Conservation (phyloP, 148 eudicot species). For the Rhododendron mucronatum region DNA sequence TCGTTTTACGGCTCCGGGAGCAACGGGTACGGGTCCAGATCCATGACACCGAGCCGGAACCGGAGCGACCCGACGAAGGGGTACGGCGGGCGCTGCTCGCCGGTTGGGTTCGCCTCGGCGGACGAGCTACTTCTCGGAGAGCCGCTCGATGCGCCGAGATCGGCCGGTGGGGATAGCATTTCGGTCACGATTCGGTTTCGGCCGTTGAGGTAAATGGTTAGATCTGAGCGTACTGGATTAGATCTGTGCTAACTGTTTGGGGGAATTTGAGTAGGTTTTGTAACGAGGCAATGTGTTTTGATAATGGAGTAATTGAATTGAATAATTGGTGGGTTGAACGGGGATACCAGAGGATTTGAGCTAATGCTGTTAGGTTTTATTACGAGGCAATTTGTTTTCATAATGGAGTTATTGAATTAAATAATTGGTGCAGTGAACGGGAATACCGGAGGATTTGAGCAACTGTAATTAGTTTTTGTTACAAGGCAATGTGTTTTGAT, state of each 20-base stretch:
- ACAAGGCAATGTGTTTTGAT: slow-evolving; percentile 11
- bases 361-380: not conserved
- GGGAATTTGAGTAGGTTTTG: slow-evolving; percentile 3
- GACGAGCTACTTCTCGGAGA: slow-evolving; percentile 50
- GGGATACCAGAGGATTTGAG: too few species aligned
- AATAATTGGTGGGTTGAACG: not conserved
- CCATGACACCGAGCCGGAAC: slow-evolving; percentile 40
- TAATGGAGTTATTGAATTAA: slow-evolving; percentile 7
- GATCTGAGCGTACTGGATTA: slow-evolving; percentile 28
- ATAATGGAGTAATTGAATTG: not conserved
- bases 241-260: slow-evolving; percentile 17
- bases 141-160: slow-evolving; percentile 47
- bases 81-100: slow-evolving; percentile 34
- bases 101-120: slow-evolving; percentile 45
- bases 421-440: slow-evolving; percentile 49
- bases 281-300: not conserved
- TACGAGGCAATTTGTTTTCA: slow-evolving; percentile 9
- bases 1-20: slow-evolving; percentile 30
- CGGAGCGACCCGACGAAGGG: slow-evolving; percentile 29
- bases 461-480: slow-evolving; percentile 6
- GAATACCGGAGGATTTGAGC: slow-evolving; percentile 44
- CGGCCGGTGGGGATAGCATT: slow-evolving; percentile 78
- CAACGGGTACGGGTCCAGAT: slow-evolving; percentile 45
- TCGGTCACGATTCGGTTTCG: slow-evolving; percentile 92
- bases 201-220: slow-evolving; percentile 62